These are phyloP conservation scores for Debaryomyces fabryi DNA, from an alignment of 1,139 yeast species.

Conservation along the genomic window DNA sequence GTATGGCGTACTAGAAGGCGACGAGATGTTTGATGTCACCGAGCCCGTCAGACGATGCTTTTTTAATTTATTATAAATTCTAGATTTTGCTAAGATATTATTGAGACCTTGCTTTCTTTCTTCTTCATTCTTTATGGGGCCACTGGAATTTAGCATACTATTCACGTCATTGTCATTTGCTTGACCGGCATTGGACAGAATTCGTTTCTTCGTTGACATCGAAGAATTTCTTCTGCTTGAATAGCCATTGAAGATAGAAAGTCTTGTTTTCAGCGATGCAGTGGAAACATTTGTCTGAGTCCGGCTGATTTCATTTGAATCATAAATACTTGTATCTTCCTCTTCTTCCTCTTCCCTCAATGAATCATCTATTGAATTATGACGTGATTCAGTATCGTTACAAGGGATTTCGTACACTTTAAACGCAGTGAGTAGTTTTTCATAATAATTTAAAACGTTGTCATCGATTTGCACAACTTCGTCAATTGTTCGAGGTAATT, in stretches of 20 bases:
- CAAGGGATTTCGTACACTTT: slow-evolving; percentile 35
- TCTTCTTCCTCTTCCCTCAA: slow-evolving; percentile 26
- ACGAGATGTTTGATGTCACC: slow-evolving; percentile 29
- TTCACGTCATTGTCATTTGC: slow-evolving; percentile 9
- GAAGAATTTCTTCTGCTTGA: slow-evolving; percentile 17
- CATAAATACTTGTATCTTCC: slow-evolving; percentile 16
- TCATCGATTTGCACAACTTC: slow-evolving; percentile 27
- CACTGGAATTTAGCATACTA: not conserved
- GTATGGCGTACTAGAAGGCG: slow-evolving; percentile 19
- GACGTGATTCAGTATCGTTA: not conserved
- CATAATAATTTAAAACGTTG: slow-evolving; percentile 36
- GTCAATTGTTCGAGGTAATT: slow-evolving; percentile 17
- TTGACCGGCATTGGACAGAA: slow-evolving; percentile 28
- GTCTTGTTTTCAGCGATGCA: slow-evolving; percentile 21
- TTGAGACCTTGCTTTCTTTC: slow-evolving; percentile 31
- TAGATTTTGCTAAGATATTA: slow-evolving; percentile 39
- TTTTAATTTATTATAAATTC: slow-evolving; percentile 40
- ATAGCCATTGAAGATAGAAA: slow-evolving; percentile 19
- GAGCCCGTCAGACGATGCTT: slow-evolving; percentile 42
- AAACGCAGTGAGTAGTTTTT: slow-evolving; percentile 40
- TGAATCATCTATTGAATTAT: not conserved
- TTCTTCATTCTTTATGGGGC: slow-evolving; percentile 21
- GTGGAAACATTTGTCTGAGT: slow-evolving; percentile 25
- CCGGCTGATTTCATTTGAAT: slow-evolving; percentile 21
- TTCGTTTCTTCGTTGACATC: slow-evolving; percentile 23